Evolutionary conservation across 306 rosid genomes (phyloP), one percentile per base, ranked within the genome.

Genomic region (Medicago ruthenica): DNA sequence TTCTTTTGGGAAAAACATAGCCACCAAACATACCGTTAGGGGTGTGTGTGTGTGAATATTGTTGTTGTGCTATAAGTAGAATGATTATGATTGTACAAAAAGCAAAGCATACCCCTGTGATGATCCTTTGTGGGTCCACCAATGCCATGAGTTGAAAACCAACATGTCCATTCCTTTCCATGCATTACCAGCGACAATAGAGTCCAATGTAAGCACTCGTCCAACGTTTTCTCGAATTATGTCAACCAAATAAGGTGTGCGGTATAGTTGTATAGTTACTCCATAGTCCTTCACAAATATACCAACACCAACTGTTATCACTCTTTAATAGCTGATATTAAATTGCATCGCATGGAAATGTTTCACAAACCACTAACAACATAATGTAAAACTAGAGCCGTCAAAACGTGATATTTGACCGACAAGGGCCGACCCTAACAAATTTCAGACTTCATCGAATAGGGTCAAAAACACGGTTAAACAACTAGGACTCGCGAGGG

Each of bases 131-230:
- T 95, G 99, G 77, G 85, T 85, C 99, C 99, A 95, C 99, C 99
- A 95, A 71, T 95, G 99, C 99, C 99, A 92, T 0, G 99, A 82
- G 79, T 95, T 95, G 88, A 95, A 95, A 78, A 95, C 67, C 64
- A 95, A 66, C 82, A 95, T 14, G 89, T 95, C 97, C 93, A 87
- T 92, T 24, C 84, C 97, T 58, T 58, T 85, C 99, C 99, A 95
- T 3, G 95, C 80, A 47, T 90, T 78, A 20, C 97, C 99, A 21
- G 84, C 85, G 31, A 74, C 41, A 42, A 95, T 92, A 67, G 97
- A 90, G 82, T 83, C 81, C n/a, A 95, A 76, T 16, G 82, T 86
- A 45, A 95, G 88, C 11, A 92, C 99, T 37, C 89, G 66, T 7
- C 99, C 97, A 9, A 80, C 89, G 0, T 70, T 70, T 75, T 89